Conservation (phyloP, 1,284 basidiomycete genomes). For the Ceratobasidium sp. region DNA sequence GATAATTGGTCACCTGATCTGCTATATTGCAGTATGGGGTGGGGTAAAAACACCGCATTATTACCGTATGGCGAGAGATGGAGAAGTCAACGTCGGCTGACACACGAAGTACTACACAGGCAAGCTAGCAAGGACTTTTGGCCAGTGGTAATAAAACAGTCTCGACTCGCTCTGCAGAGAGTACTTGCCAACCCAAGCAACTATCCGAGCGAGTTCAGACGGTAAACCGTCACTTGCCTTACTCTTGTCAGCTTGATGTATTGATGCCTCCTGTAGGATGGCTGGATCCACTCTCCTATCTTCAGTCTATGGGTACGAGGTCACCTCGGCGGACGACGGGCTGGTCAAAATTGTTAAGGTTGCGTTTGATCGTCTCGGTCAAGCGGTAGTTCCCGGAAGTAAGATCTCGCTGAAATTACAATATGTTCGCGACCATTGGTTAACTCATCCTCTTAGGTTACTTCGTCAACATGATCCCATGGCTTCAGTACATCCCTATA, state of each 20-base stretch:
- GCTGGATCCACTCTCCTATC: constrained; percentile 22
- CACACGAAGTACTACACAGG: constrained; percentile 18
- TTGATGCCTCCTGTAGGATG: not conserved
- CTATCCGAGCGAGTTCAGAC: constrained; percentile 14
- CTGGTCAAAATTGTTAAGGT: constrained; percentile 23
- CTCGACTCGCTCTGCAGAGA: constrained; percentile 15
- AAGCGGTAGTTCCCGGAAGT: constrained; percentile 17
- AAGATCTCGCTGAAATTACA: not conserved
- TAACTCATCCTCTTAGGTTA: constrained; percentile 24
- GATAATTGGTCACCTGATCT: not conserved
- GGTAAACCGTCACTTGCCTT: not conserved
- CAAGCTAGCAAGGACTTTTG: constrained; percentile 28
- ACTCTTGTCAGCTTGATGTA: too few relatives aligned
- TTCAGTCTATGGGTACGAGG: constrained; percentile 36
- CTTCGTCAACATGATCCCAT: constrained; percentile 37
- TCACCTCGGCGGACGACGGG: constrained; percentile 36
- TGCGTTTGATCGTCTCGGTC: constrained; percentile 2
- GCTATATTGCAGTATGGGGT: constrained; percentile 6
- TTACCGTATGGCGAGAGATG: constrained; percentile 34
- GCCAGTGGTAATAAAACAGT: constrained; percentile 25
- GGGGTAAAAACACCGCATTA: constrained; percentile 16
- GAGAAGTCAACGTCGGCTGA: constrained; percentile 38
- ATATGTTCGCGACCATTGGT: not conserved
- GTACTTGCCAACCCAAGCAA: constrained; percentile 11
- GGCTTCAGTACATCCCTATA: constrained; percentile 40